Percentiles rank a stretch among this genome's conserved stretches.
These are phyloP conservation scores for Lepidium didymum DNA, from an alignment of 345 rosid genomes.

Conservation along the genomic window DNA sequence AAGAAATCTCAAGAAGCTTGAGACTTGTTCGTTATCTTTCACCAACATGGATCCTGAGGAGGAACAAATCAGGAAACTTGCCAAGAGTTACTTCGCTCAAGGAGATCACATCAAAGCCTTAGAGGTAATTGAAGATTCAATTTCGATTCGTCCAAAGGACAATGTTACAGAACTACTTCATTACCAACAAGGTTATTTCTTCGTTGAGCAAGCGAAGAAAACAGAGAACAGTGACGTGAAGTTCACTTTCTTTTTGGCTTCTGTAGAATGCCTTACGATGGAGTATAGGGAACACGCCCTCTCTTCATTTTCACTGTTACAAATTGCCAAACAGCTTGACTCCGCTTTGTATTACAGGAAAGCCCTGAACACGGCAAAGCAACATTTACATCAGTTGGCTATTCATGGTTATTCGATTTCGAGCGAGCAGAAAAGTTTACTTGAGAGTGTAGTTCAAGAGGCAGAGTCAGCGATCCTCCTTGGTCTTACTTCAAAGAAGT, in stretches of 20 bases:
- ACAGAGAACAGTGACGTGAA: not conserved
- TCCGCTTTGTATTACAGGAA: not conserved
- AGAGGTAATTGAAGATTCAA: conserved; percentile 3
- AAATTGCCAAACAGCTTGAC: not conserved
- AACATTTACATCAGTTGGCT: not conserved
- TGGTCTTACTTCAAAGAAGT: not conserved
- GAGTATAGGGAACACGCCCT: not conserved
- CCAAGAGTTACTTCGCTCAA: not conserved
- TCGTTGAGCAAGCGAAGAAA: not conserved
- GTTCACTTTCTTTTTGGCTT: not conserved
- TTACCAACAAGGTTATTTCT: not conserved
- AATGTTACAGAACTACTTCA: not conserved
- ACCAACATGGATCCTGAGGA: not conserved
- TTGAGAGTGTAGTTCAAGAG: not conserved
- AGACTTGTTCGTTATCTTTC: not conserved
- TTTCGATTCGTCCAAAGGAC: not conserved
- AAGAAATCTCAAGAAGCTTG: not conserved
- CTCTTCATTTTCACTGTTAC: not conserved
- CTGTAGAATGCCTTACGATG: not conserved
- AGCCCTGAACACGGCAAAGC: not conserved
- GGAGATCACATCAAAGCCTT: conserved; percentile 12
- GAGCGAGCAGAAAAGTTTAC: not conserved
- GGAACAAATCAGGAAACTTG: not conserved
- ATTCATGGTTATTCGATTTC: not conserved
- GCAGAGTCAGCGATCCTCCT: not conserved